Conservation (phyloP, 495 filamentous ascomycete species). For the Podospora bellae-mahoneyi region DNA sequence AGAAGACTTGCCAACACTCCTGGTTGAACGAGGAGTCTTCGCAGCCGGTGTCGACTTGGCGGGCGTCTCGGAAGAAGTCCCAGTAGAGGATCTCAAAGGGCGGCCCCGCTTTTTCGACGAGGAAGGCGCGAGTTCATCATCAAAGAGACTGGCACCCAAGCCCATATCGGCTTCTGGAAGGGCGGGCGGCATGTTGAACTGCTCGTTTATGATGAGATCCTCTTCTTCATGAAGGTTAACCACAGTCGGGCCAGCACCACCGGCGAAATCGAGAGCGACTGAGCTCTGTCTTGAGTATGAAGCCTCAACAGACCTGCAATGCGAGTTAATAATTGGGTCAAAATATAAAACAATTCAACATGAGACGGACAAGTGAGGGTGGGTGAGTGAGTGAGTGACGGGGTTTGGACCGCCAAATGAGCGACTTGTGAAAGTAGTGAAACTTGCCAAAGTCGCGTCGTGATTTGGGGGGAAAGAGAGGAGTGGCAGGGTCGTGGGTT, state of each 20-base stretch:
- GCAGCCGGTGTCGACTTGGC: background rate
- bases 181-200: conserved; percentile 1
- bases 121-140: background rate
- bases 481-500: conserved; percentile 1
- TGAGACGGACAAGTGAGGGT: background rate
- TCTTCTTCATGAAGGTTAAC: conserved; percentile 18
- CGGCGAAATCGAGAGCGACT: background rate
- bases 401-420: background rate
- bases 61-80: background rate
- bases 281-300: background rate
- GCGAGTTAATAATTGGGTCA: background rate
- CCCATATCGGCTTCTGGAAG: conserved; percentile 14
- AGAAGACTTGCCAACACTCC: background rate
- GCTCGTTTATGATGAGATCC: conserved; percentile 5
- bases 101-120: background rate
- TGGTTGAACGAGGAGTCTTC: conserved; percentile 3
- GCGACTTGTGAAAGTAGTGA: background rate
- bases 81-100: background rate
- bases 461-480: background rate
- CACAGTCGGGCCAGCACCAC: conserved; percentile 20
- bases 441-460: background rate
- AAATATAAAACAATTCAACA: background rate
- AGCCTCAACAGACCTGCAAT: background rate
- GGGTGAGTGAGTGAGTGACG: background rate
- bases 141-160: background rate